A percentile compares a stretch with the other conserved stretches of the same genome.
Evolutionary conservation across 2,329 filamentous ascomycete genomes (phyloP).

Genomic region (Didymella keratinophila): DNA sequence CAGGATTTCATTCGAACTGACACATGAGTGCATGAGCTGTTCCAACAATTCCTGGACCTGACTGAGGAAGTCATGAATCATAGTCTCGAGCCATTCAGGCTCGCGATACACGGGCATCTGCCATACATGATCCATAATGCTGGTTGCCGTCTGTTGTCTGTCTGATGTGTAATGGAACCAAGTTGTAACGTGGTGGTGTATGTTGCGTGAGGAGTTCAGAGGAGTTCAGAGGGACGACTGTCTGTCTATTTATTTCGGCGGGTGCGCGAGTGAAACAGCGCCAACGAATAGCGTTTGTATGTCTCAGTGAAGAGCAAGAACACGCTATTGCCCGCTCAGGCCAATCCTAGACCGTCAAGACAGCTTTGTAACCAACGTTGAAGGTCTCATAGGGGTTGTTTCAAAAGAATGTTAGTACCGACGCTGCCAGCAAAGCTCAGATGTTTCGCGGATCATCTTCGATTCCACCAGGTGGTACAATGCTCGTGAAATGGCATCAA

Average conservation of each 20-base stretch:
- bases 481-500: neutral
- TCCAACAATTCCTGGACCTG: neutral
- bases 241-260: neutral
- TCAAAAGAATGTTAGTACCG: no score
- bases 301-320: neutral
- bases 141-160: neutral
- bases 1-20: neutral
- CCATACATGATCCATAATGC: neutral
- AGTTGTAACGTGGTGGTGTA: neutral
- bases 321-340: neutral
- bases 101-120: neutral
- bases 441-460: neutral
- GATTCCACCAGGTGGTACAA: neutral
- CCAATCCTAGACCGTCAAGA: neutral
- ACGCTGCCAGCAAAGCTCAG: neutral
- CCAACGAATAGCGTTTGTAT: neutral
- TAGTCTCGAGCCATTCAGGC: neutral
- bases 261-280: neutral
- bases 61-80: neutral
- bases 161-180: neutral
- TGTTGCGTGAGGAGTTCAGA: neutral
- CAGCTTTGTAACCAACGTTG: neutral
- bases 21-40: neutral
- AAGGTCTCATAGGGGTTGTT: neutral
- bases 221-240: no score